A percentile compares a stretch with the other conserved stretches of the same genome.
phyloP scores from a whole-genome alignment of 1,284 basidiomycete genomes.

The Ustilago tritici region DNA sequence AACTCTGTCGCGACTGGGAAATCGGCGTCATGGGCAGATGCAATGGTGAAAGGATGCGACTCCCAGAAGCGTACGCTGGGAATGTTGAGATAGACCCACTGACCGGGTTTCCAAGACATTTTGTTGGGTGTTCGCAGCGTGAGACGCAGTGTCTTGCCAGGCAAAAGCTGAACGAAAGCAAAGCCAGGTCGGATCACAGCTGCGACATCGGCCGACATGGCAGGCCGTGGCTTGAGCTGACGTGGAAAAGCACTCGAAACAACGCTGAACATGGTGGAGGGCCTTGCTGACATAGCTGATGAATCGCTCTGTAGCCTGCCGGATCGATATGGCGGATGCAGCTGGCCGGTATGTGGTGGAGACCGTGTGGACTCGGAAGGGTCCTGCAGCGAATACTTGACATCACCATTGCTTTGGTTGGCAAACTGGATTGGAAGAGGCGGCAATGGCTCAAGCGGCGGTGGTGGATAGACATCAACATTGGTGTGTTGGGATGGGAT shows the following conservation, averaged over 20 bases:
- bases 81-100: slow-evolving; percentile 81
- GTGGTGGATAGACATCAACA: slow-evolving; percentile 40
- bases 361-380: slow-evolving; percentile 14
- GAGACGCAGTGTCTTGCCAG: slow-evolving; percentile 81
- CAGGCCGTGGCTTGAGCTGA: slow-evolving; percentile 48
- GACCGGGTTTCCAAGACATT: slow-evolving; percentile 79
- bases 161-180: slow-evolving; percentile 81
- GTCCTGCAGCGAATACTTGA: slow-evolving; percentile 36
- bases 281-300: slow-evolving; percentile 24
- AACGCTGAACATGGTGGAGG: slow-evolving; percentile 41
- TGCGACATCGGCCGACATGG: slow-evolving; percentile 60
- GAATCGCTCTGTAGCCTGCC: slow-evolving; percentile 23
- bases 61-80: slow-evolving; percentile 79
- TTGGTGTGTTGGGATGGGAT: slow-evolving; percentile 27
- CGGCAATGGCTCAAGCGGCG: slow-evolving; percentile 26
- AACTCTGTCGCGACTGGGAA: slow-evolving; percentile 52
- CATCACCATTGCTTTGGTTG: slow-evolving; percentile 4
- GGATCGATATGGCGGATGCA: slow-evolving; percentile 11
- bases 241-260: slow-evolving; percentile 21
- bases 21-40: slow-evolving; percentile 76
- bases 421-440: slow-evolving; percentile 33
- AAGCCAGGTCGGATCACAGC: slow-evolving; percentile 73
- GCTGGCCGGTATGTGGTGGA: slow-evolving; percentile 3
- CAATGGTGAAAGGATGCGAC: slow-evolving; percentile 85
- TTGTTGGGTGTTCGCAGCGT: slow-evolving; percentile 75